phyloP scores from a whole-genome alignment of 2,329 filamentous ascomycete genomes.

The Rasamsonia emersonii region DNA sequence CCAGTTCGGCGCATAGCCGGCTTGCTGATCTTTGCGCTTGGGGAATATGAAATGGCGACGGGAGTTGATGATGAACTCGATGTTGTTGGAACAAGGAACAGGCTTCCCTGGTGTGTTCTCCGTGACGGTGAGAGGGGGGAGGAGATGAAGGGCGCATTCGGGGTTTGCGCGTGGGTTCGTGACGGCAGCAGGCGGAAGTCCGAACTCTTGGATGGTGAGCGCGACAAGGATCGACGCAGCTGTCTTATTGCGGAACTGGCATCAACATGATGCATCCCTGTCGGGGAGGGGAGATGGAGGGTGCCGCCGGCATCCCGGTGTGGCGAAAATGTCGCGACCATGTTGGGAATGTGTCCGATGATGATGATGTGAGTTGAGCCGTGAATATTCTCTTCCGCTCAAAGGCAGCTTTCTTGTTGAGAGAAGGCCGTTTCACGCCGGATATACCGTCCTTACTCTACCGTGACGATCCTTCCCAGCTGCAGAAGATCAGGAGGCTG shows the following conservation, averaged over 20 bases:
- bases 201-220: conserved; percentile 77
- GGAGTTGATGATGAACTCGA: conserved; percentile 38
- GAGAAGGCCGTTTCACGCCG: no score
- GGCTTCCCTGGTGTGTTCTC: conserved; percentile 44
- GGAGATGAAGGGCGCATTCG: conserved; percentile 40
- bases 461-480: conserved; percentile 10
- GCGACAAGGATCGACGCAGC: conserved; percentile 76
- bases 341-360: conserved; percentile 18
- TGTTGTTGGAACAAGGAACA: conserved; percentile 40
- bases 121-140: conserved; percentile 53
- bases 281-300: conserved; percentile 79
- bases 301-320: conserved; percentile 58
- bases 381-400: not conserved
- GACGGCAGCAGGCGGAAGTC: conserved; percentile 57
- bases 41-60: conserved; percentile 56
- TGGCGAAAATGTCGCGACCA: conserved; percentile 42
- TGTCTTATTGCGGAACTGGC: conserved; percentile 73
- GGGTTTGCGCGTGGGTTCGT: conserved; percentile 38
- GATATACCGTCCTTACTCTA: no score
- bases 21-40: conserved; percentile 53
- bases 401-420: no score
- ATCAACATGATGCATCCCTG: conserved; percentile 72
- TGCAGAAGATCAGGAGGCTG: conserved; percentile 2
- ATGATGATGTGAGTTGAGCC: conserved; percentile 7
- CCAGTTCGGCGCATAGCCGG: conserved; percentile 32